A percentile compares a stretch with the other conserved stretches of the same genome.
These are phyloP conservation scores for Pleurotus platypus DNA, from an alignment of 768 basidiomycete genomes.

Conservation along the genomic window DNA sequence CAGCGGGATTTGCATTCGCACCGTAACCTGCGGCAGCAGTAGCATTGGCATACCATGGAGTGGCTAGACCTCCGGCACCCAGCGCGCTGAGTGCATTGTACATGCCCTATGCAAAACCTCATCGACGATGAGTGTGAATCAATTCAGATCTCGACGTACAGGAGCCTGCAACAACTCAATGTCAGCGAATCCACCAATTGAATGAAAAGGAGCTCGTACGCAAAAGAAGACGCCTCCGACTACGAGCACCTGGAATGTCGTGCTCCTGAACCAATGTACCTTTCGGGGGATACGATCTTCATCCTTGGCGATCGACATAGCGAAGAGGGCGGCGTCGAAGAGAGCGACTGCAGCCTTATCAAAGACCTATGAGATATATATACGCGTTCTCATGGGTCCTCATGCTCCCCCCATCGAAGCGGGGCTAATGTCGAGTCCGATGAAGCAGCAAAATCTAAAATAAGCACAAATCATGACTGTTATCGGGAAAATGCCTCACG, in stretches of 20 bases:
- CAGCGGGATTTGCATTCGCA: neutral
- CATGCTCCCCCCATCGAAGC: no score
- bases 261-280: conserved; percentile 28
- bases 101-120: conserved; percentile 19
- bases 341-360: no score
- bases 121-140: neutral
- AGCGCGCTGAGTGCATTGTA: conserved; percentile 28
- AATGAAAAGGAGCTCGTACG: conserved; percentile 12
- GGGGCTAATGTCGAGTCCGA: no score
- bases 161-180: conserved; percentile 18
- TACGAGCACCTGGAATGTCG: conserved; percentile 26
- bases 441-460: no score
- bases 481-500: no score
- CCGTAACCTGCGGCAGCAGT: conserved; percentile 27
- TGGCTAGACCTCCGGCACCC: conserved; percentile 28
- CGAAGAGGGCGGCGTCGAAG: no score
- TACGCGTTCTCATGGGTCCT: no score
- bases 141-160: conserved; percentile 10
- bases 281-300: conserved; percentile 7
- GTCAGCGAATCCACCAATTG: neutral
- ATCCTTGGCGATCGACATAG: no score
- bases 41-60: conserved; percentile 28
- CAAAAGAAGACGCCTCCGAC: conserved; percentile 29
- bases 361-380: no score
- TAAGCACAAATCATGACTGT: no score